Conservation (phyloP, 2,329 filamentous ascomycete genomes). For the Talaromyces sp. region DNA sequence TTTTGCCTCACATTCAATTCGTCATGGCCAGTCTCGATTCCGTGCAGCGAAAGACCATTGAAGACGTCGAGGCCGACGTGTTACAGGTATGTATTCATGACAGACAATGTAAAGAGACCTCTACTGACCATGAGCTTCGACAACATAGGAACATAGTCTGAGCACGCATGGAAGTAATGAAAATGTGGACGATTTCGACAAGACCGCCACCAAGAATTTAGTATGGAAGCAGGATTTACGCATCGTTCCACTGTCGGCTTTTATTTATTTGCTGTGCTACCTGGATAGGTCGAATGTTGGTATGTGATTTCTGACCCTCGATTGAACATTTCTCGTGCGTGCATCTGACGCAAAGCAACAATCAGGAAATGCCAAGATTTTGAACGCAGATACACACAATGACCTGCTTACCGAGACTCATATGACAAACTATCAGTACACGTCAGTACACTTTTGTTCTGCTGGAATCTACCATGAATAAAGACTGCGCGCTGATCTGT, state of each 20-base stretch:
- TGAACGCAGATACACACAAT: slow-evolving; percentile 58
- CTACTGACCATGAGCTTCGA: not conserved
- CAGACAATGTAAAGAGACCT: no score
- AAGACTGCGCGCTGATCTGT: slow-evolving; percentile 4
- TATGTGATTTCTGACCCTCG: slow-evolving; percentile 19
- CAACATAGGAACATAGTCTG: not conserved
- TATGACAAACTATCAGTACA: slow-evolving; percentile 61
- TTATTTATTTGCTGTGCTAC: slow-evolving; percentile 65
- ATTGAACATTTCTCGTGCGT: not conserved
- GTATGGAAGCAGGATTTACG: slow-evolving; percentile 59
- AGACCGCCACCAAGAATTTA: not conserved
- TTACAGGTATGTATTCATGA: not conserved
- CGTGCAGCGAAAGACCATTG: not conserved
- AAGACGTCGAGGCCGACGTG: slow-evolving; percentile 6
- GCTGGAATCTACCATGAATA: not conserved
- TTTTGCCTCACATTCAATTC: not conserved
- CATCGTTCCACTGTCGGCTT: slow-evolving; percentile 61
- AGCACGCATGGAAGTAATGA: not conserved
- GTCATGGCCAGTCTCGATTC: not conserved
- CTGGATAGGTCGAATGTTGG: slow-evolving; percentile 67
- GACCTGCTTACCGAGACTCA: slow-evolving; percentile 60
- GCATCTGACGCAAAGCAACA: not conserved
- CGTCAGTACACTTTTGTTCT: slow-evolving; percentile 31
- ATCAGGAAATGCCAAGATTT: slow-evolving; percentile 58
- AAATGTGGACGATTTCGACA: not conserved